Conservation (phyloP, 805 yeast genomes). For the Tetrapisispora nanseiensis region DNA sequence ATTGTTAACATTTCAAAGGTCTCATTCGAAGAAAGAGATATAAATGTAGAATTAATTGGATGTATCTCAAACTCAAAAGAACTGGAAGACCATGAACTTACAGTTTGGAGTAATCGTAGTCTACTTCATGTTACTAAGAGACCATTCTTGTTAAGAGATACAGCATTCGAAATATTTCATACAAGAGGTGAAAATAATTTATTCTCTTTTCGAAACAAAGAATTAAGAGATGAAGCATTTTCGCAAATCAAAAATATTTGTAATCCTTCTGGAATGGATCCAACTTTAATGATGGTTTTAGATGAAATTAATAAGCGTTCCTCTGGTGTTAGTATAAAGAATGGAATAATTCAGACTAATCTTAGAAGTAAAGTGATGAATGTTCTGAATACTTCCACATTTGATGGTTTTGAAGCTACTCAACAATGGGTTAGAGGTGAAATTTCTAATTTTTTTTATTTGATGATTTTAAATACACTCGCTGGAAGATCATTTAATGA, state of each 20-base stretch:
- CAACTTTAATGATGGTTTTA: slow-evolving; percentile 45
- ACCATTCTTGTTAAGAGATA: slow-evolving; percentile 68
- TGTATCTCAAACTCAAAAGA: slow-evolving; percentile 23
- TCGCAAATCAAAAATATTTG: slow-evolving; percentile 40
- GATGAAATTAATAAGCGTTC: slow-evolving; percentile 37
- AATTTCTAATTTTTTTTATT: slow-evolving; percentile 72
- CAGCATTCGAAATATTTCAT: slow-evolving; percentile 71
- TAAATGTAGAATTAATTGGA: slow-evolving; percentile 54
- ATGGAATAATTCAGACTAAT: slow-evolving; percentile 27
- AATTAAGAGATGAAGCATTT: slow-evolving; percentile 48
- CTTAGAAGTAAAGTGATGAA: slow-evolving; percentile 36
- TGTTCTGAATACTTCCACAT: slow-evolving; percentile 26
- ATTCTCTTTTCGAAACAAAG: slow-evolving; percentile 49
- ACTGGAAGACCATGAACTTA: slow-evolving; percentile 34
- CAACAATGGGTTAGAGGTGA: slow-evolving; percentile 68
- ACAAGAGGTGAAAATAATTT: slow-evolving; percentile 62
- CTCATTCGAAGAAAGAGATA: slow-evolving; percentile 52
- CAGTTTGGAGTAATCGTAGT: slow-evolving; percentile 51
- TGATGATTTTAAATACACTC: slow-evolving; percentile 69
- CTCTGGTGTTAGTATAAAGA: slow-evolving; percentile 19
- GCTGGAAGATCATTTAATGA: slow-evolving; percentile 89
- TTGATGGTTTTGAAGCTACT: slow-evolving; percentile 39
- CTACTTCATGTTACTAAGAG: slow-evolving; percentile 61
- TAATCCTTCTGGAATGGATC: slow-evolving; percentile 42
- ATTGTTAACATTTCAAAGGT: slow-evolving; percentile 61